Conservation (phyloP, 495 filamentous ascomycete species). For the Trichoderma asperelloides region DNA sequence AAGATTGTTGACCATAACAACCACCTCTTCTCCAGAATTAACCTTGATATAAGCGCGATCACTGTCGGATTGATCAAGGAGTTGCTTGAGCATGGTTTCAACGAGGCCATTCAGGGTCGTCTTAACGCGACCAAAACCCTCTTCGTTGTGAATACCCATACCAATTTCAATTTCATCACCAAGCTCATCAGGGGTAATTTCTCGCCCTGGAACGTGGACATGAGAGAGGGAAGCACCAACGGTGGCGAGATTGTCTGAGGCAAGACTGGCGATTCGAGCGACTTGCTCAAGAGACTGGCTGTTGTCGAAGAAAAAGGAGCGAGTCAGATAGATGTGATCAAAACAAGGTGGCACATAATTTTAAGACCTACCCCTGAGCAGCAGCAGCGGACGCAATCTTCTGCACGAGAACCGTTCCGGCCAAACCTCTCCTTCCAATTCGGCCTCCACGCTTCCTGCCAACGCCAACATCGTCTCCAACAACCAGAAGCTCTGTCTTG, state of each 20-base stretch:
- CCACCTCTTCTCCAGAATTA: constrained; percentile 47
- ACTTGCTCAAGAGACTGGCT: constrained; percentile 56
- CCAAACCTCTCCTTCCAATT: constrained; percentile 84
- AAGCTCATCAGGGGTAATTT: constrained; percentile 33
- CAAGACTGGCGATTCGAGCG: constrained; percentile 58
- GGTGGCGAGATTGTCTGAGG: constrained; percentile 67
- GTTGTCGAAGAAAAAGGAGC: neutral
- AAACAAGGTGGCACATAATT: neutral
- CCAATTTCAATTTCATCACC: constrained; percentile 81
- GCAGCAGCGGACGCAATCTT: constrained; percentile 87
- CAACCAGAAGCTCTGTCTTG: constrained; percentile 81
- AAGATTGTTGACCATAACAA: constrained; percentile 86
- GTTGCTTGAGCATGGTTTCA: constrained; percentile 66
- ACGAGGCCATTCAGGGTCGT: constrained; percentile 63
- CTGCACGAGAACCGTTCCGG: constrained; percentile 77
- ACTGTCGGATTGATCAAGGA: constrained; percentile 68
- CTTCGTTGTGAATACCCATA: constrained; percentile 99
- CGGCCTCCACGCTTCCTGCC: constrained; percentile 75
- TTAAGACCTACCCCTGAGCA: constrained; percentile 36
- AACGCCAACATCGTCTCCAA: constrained; percentile 90
- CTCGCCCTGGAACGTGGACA: constrained; percentile 85
- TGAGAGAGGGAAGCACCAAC: constrained; percentile 77
- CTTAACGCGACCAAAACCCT: constrained; percentile 64
- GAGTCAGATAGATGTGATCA: neutral
- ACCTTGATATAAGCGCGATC: constrained; percentile 73